Conservation (phyloP, 768 basidiomycete species). For the Leucocoprinus birnbaumii region DNA sequence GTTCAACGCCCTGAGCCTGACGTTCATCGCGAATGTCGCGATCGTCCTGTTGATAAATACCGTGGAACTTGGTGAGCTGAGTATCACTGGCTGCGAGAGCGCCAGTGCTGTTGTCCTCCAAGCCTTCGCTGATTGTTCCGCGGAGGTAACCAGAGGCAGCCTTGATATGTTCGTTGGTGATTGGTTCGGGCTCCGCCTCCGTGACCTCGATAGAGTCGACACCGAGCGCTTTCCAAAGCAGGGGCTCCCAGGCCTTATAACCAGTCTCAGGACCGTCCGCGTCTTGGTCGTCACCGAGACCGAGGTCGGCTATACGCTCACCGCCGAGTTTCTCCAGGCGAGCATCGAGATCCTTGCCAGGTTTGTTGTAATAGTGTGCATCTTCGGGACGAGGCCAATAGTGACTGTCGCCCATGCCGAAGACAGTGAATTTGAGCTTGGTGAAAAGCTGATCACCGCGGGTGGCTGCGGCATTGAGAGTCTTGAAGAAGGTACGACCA, state of each 20-base stretch:
- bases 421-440: constrained; percentile 78
- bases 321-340: constrained; percentile 80
- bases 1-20: constrained; percentile 87
- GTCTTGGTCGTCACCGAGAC: constrained; percentile 96
- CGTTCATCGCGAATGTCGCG: constrained; percentile 98
- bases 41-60: constrained; percentile 96
- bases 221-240: constrained; percentile 90
- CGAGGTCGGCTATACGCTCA: constrained; percentile 68
- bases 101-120: constrained; percentile 82
- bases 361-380: constrained; percentile 97
- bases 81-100: constrained; percentile 89
- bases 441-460: constrained; percentile 57
- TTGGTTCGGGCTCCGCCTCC: constrained; percentile 93
- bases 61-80: constrained; percentile 97
- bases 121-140: constrained; percentile 92
- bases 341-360: constrained; percentile 84
- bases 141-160: constrained; percentile 91
- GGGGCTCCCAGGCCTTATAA: constrained; percentile 94
- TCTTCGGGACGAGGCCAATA: constrained; percentile 99
- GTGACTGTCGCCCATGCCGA: constrained; percentile 96
- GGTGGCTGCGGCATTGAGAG: constrained; percentile 63
- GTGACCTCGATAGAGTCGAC: constrained; percentile 85
- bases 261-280: constrained; percentile 95
- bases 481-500: constrained; percentile 86
- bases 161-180: constrained; percentile 99